Percentiles rank a stretch among this genome's conserved stretches.
Evolutionary conservation across 306 rosid species (phyloP).

Genomic region (Trifolium fragiferum): DNA sequence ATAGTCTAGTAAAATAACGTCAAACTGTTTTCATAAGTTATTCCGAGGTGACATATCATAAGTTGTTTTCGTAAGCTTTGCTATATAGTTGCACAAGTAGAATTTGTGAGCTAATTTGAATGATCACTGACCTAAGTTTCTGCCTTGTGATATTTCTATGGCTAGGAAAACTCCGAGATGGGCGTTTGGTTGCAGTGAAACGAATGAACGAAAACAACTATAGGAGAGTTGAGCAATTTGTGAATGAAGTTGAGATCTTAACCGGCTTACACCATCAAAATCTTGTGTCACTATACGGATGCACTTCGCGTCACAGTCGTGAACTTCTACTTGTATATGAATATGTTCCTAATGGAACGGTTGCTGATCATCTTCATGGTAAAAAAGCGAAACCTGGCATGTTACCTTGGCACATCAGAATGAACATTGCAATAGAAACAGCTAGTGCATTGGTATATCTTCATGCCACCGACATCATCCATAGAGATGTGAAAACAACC

Average conservation of each 20-base stretch:
- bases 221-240: conserved; percentile 49
- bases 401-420: conserved; percentile 44
- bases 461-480: conserved; percentile 54
- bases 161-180: conserved; percentile 58
- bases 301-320: conserved; percentile 47
- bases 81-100: too few species aligned
- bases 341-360: conserved; percentile 52
- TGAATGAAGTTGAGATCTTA: conserved; percentile 51
- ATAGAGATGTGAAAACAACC: conserved; percentile 51
- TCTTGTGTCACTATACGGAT: conserved; percentile 55
- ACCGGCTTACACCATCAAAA: conserved; percentile 56
- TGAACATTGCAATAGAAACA: conserved; percentile 54
- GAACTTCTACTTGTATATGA: conserved; percentile 53
- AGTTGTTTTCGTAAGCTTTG: not conserved
- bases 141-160: conserved; percentile 17
- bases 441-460: conserved; percentile 54
- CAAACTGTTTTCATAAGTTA: too few species aligned
- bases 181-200: conserved; percentile 50
- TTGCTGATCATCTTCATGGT: conserved; percentile 58
- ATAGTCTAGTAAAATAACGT: too few species aligned
- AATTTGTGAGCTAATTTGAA: not conserved
- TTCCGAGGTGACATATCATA: too few species aligned
- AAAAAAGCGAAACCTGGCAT: conserved; percentile 31
- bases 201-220: conserved; percentile 39
- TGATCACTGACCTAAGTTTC: conserved; percentile 15